Evolutionary conservation across 371 early-diverging fungal genomes (phyloP).

Genomic region (Choanephora cucurbitarum): DNA sequence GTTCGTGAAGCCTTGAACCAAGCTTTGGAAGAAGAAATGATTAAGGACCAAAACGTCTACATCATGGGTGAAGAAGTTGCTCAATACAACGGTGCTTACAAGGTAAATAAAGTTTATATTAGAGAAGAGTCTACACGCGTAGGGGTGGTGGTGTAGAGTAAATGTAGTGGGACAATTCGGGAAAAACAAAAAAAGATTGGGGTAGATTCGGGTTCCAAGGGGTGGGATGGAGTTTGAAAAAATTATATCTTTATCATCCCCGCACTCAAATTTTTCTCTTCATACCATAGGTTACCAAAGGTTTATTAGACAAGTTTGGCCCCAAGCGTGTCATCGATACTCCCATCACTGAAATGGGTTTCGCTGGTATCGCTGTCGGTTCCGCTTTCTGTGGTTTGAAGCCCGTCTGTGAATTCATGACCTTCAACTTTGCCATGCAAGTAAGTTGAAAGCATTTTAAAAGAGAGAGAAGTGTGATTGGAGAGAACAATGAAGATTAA

Average conservation of each 20-base stretch:
- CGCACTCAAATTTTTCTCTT: constrained; percentile 4
- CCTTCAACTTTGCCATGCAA: constrained; percentile 99
- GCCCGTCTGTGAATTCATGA: constrained; percentile 99
- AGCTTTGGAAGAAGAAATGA: constrained; percentile 98
- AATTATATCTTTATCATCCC: not conserved
- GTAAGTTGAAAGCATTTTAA: constrained; percentile 41
- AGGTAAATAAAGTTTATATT: constrained; percentile 60
- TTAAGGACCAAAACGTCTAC: constrained; percentile 88
- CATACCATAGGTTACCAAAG: constrained; percentile 89
- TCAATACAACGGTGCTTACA: constrained; percentile 99
- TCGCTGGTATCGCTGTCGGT: constrained; percentile 98
- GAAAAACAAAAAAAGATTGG: constrained; percentile 51
- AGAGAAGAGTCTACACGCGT: constrained; percentile 1
- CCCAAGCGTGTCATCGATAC: constrained; percentile 98
- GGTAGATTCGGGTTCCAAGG: constrained; percentile 34
- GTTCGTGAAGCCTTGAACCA: constrained; percentile 98
- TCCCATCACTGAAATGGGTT: constrained; percentile 99
- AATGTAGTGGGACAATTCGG: constrained; percentile 37
- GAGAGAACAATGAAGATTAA: constrained; percentile 2
- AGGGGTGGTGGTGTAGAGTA: constrained; percentile 16
- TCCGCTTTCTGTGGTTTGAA: constrained; percentile 94
- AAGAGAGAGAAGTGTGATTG: not conserved
- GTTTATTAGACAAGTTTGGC: constrained; percentile 97
- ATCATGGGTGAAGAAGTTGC: constrained; percentile 99
- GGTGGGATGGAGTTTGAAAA: constrained; percentile 19